Conservation (phyloP, 208 protist genomes). For the Trypanosomatidae sp. region DNA sequence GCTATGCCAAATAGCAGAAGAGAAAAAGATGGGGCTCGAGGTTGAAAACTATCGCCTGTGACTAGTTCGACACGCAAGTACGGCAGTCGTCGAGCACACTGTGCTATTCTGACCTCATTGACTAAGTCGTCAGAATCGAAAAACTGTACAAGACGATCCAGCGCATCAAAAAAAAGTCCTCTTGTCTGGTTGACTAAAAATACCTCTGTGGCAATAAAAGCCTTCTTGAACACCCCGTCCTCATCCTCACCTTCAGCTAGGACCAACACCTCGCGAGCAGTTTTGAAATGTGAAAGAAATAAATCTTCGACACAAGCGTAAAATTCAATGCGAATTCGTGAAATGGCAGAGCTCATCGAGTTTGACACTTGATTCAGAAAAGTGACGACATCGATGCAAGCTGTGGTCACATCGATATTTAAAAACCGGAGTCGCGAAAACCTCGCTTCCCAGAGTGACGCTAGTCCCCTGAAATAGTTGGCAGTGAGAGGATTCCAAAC, state of each 20-base stretch:
- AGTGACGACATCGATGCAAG: slow-evolving; percentile 38
- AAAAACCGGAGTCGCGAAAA: slow-evolving; percentile 64
- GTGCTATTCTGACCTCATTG: slow-evolving; percentile 25
- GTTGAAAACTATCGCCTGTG: slow-evolving; percentile 53
- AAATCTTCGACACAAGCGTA: slow-evolving; percentile 75
- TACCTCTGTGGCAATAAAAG: slow-evolving; percentile 72
- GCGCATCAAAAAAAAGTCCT: slow-evolving; percentile 45
- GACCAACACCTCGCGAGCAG: slow-evolving; percentile 32
- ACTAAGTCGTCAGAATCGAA: slow-evolving; percentile 38
- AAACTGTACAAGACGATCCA: slow-evolving; percentile 58
- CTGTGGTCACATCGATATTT: slow-evolving; percentile 34
- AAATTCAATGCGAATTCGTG: slow-evolving; percentile 82
- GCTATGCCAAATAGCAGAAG: slow-evolving; percentile 55
- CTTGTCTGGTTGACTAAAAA: slow-evolving; percentile 73
- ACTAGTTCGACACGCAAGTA: slow-evolving; percentile 62
- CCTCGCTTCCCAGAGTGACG: slow-evolving; percentile 53
- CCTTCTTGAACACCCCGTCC: slow-evolving; percentile 42
- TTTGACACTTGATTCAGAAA: slow-evolving; percentile 62
- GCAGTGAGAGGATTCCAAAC: slow-evolving; percentile 50
- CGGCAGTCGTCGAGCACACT: slow-evolving; percentile 35
- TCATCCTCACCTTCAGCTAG: slow-evolving; percentile 41
- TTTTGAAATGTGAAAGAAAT: slow-evolving; percentile 57
- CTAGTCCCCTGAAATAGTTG: slow-evolving; percentile 57
- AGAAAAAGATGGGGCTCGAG: slow-evolving; percentile 60
- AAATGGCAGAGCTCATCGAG: slow-evolving; percentile 63